Conservation (phyloP, 805 yeast species). For the Candida sonorensis region DNA sequence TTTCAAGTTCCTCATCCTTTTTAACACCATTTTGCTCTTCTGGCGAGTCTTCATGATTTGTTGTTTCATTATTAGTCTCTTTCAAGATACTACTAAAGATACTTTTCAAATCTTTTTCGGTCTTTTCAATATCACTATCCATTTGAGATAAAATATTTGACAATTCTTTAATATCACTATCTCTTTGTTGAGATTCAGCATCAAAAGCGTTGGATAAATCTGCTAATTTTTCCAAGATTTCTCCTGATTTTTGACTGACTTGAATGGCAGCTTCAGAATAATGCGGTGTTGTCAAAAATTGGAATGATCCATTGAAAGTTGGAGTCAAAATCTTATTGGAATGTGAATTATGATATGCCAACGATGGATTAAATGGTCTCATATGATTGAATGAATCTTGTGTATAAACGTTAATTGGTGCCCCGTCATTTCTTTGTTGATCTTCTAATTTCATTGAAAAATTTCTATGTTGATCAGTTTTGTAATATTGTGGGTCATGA, state of each 20-base stretch:
- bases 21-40: slow-evolving; percentile 11
- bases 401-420: slow-evolving; percentile 3
- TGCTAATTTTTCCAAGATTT: slow-evolving; percentile 42
- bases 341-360: slow-evolving; percentile 10
- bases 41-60: slow-evolving; percentile 22
- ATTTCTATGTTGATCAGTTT: no score
- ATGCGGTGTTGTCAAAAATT: slow-evolving; percentile 30
- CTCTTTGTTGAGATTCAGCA: slow-evolving; percentile 38
- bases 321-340: no score
- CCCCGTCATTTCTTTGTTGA: slow-evolving; percentile 3
- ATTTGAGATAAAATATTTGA: slow-evolving; percentile 22
- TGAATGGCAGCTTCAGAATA: slow-evolving; percentile 48
- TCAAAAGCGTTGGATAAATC: slow-evolving; percentile 48
- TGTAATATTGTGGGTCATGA: neutral
- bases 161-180: slow-evolving; percentile 28
- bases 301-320: slow-evolving; percentile 13
- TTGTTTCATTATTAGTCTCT: slow-evolving; percentile 4
- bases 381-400: slow-evolving; percentile 19
- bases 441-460: no score
- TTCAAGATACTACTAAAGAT: slow-evolving; percentile 29
- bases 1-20: no score
- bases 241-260: slow-evolving; percentile 42
- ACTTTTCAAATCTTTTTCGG: slow-evolving; percentile 23
- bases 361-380: slow-evolving; percentile 21
- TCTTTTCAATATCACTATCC: slow-evolving; percentile 27